Base-by-base conservation (phyloP, 1,284 basidiomycete species). In the Phylloporus sp. region DNA sequence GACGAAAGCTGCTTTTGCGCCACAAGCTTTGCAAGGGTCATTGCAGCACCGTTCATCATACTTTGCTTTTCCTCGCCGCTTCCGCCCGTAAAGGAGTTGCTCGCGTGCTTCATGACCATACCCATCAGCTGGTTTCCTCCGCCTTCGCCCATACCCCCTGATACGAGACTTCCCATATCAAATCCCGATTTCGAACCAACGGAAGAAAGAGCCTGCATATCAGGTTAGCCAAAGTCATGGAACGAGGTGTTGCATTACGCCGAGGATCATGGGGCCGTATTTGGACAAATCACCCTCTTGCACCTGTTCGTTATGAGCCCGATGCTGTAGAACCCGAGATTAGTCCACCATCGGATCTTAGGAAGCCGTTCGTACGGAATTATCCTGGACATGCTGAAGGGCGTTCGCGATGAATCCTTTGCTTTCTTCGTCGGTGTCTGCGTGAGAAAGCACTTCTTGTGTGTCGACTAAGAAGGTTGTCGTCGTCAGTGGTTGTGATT, bases 1-100 rank as follows among this genome's bases (percentile, higher is more conserved):
- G 77, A 70, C 50, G 83, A 78, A 64, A 91, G 81, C 77, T 91
- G 89, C 51, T 84, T 86, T 74, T 91, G 85, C 60, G 89, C 86
- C 64, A 90, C 72, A 17, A 95, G 80, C 78, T 95, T 95, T 86
- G 94, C 89, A 62, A 93, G 86, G 2, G 90, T 94, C 86, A 90
- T 89, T 6, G 90, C 93, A 52, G 93, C 94, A 20, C 90, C 84
- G 68, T 91, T 93, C 71, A 95, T 86, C 8, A 88, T 89, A 71
- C 93, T 91, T 70, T 94, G 92, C 78, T 95, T 94, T 72, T 85
- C 84, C 20, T 89, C 90, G 26, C 85, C 81, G 1, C 87, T 79
- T 13, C 81, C 78, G n/a, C 90, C 90, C 22, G 86, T 87, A 68
- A 95, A n/a, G n/a, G n/a, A n/a, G 90, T 58, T 94, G 78, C 74